phyloP scores from a whole-genome alignment of 208 protist genomes.

The Tritrichomonas musculus region DNA sequence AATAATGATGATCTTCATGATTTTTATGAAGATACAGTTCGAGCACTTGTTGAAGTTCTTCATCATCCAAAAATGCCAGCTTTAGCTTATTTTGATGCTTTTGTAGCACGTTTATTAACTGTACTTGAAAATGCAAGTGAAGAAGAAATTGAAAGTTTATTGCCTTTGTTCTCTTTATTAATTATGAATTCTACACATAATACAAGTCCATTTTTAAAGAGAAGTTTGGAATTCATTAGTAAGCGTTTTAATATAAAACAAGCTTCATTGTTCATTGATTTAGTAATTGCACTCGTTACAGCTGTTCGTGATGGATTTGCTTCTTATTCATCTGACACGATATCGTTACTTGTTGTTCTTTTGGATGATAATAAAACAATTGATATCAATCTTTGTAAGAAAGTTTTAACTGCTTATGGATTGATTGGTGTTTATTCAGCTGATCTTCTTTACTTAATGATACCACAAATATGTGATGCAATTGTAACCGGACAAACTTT shows the following conservation, averaged over 20 bases:
- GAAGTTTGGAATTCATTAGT: background rate
- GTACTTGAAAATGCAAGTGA: background rate
- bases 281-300: background rate
- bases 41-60: background rate
- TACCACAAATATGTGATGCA: constrained; percentile 19
- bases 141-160: background rate
- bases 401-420: background rate
- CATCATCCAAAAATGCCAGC: background rate
- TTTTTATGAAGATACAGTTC: background rate
- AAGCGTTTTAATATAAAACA: background rate
- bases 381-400: background rate
- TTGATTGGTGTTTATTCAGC: background rate
- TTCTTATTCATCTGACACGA: background rate
- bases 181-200: background rate
- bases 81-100: background rate
- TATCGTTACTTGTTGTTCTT: background rate
- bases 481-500: background rate
- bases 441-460: background rate
- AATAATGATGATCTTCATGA: background rate
- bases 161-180: background rate
- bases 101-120: background rate
- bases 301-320: background rate
- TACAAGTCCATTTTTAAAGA: background rate
- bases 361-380: background rate
- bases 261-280: background rate